Conservation (phyloP, 345 rosid genomes). For the Pugionium dolabratum region DNA sequence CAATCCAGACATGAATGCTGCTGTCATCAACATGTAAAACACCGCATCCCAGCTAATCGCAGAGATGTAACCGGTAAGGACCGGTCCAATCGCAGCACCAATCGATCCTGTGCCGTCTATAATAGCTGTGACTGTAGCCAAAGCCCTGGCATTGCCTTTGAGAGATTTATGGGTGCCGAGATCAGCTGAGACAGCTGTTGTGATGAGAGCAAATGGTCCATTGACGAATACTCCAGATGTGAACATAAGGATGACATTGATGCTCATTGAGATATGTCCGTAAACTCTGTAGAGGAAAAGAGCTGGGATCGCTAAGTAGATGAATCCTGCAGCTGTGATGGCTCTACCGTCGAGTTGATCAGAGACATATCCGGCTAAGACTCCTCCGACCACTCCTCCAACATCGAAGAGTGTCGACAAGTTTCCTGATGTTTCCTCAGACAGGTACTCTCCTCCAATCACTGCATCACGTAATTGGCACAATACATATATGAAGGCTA, state of each 20-base stretch:
- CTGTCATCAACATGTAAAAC: slow-evolving; percentile 86
- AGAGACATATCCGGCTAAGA: slow-evolving; percentile 85
- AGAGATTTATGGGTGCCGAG: slow-evolving; percentile 93
- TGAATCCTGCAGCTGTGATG: slow-evolving; percentile 89
- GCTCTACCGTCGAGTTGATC: slow-evolving; percentile 82
- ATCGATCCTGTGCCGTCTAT: slow-evolving; percentile 97
- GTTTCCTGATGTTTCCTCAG: slow-evolving; percentile 73
- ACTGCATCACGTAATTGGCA: slow-evolving; percentile 48
- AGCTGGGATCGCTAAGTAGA: slow-evolving; percentile 88
- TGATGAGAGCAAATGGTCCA: slow-evolving; percentile 93
- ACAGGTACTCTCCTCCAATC: slow-evolving; percentile 78
- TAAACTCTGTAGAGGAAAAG: slow-evolving; percentile 77
- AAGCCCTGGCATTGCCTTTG: slow-evolving; percentile 82
- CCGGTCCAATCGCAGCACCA: slow-evolving; percentile 94
- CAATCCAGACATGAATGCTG: slow-evolving; percentile 81
- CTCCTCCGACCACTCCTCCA: slow-evolving; percentile 95
- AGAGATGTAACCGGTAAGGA: slow-evolving; percentile 87
- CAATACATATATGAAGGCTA: not conserved
- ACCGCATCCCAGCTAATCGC: slow-evolving; percentile 83
- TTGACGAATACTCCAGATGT: slow-evolving; percentile 79
- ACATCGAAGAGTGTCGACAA: slow-evolving; percentile 86
- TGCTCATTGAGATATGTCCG: slow-evolving; percentile 67
- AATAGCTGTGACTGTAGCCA: slow-evolving; percentile 93
- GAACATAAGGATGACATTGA: slow-evolving; percentile 72
- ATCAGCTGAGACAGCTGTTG: slow-evolving; percentile 96